Percentiles rank a stretch among this genome's conserved stretches.
Evolutionary conservation across 2,329 filamentous ascomycete species (phyloP).

Genomic region (Tolypocladium pustulatum): DNA sequence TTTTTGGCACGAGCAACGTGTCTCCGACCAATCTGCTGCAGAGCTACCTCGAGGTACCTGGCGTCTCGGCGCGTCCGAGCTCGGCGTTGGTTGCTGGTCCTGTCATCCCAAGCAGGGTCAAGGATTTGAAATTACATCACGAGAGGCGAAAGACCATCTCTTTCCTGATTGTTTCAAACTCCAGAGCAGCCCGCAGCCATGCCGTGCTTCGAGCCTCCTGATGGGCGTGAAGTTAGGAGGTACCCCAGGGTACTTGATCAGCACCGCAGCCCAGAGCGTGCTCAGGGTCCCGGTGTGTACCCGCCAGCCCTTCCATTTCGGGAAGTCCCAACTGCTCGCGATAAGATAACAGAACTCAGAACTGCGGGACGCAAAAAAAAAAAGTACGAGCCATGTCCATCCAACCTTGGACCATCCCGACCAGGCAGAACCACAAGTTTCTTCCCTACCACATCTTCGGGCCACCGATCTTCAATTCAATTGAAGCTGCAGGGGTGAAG

Average conservation of each 20-base stretch:
- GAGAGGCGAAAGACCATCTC: no score
- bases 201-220: no score
- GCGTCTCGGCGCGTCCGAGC: no score
- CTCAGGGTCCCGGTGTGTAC: not conserved
- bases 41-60: no score
- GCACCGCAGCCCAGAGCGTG: not conserved
- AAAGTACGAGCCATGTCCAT: not conserved
- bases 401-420: not conserved
- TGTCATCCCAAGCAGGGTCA: no score
- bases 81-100: no score
- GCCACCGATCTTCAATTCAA: not conserved
- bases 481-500: not conserved
- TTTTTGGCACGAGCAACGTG: no score
- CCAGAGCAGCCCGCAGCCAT: no score
- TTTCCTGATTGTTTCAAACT: no score
- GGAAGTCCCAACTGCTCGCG: not conserved
- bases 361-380: not conserved
- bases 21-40: no score
- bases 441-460: not conserved
- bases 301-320: not conserved
- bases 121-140: no score
- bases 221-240: not conserved
- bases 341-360: not conserved
- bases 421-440: not conserved
- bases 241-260: not conserved